Percentiles rank a stretch among this genome's conserved stretches.
These are phyloP conservation scores for Echeveria elegans DNA, from an alignment of 164 flowering plant species.

Conservation along the genomic window DNA sequence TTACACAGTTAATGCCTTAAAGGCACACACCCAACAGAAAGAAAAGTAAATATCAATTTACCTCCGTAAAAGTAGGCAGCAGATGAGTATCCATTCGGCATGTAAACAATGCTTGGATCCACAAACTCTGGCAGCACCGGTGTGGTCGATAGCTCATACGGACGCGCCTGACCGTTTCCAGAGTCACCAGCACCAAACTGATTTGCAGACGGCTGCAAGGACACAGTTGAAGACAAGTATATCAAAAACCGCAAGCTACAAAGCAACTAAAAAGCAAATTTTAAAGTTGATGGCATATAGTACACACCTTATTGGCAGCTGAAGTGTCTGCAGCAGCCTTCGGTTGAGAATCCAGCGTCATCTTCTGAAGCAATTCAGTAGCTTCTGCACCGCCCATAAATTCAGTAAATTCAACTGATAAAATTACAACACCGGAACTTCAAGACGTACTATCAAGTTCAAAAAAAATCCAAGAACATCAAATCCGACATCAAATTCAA, in stretches of 20 bases:
- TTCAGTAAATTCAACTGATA: not conserved
- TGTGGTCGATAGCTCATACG: conserved; percentile 34
- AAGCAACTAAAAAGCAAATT: no score
- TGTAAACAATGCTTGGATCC: conserved; percentile 28
- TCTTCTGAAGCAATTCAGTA: not conserved
- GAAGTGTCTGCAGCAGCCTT: not conserved
- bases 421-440: no score
- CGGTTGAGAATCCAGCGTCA: not conserved
- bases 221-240: not conserved
- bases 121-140: conserved; percentile 23
- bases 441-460: no score
- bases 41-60: no score
- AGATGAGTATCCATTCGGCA: conserved; percentile 28
- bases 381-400: not conserved
- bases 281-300: not conserved
- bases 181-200: conserved; percentile 32
- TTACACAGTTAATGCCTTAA: not conserved
- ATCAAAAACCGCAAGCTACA: no score
- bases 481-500: not conserved
- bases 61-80: conserved; percentile 30
- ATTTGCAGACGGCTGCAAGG: conserved; percentile 25
- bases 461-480: not conserved
- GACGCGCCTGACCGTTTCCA: conserved; percentile 34
- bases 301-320: not conserved
- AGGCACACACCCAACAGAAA: not conserved